Percentiles rank a stretch among this genome's conserved stretches.
These are phyloP conservation scores for Leccinum holopus DNA, from an alignment of 1,284 basidiomycete genomes.

Conservation along the genomic window DNA sequence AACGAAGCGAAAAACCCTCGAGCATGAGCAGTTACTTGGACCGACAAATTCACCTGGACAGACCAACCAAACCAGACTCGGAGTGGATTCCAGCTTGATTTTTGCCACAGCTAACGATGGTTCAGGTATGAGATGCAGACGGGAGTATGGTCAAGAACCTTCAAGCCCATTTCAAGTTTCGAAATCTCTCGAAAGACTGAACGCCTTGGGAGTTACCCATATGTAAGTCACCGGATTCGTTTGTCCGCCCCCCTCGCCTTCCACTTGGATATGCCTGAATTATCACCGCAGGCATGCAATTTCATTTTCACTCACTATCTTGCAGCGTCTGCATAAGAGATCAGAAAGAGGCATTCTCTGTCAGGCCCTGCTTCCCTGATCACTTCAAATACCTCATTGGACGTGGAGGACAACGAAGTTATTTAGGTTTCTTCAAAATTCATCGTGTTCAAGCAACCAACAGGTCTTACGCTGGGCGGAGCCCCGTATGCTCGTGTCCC, in stretches of 20 bases:
- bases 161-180: slow-evolving; percentile 84
- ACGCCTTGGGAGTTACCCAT: slow-evolving; percentile 73
- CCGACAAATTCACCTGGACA: no score
- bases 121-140: slow-evolving; percentile 88
- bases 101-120: slow-evolving; percentile 8
- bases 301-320: neutral
- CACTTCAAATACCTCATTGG: slow-evolving; percentile 77
- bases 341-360: slow-evolving; percentile 83
- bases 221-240: slow-evolving; percentile 57
- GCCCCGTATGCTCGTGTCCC: no score
- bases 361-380: slow-evolving; percentile 81
- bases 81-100: neutral
- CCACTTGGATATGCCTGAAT: neutral
- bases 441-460: neutral
- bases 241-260: neutral
- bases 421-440: slow-evolving; percentile 50
- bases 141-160: slow-evolving; percentile 76
- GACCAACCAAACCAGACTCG: neutral
- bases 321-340: slow-evolving; percentile 83
- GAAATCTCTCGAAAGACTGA: slow-evolving; percentile 70
- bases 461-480: slow-evolving; percentile 54
- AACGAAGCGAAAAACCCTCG: no score
- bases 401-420: slow-evolving; percentile 89
- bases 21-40: no score
- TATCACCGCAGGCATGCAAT: slow-evolving; percentile 1